Conservation (phyloP, 176 grass and related monocot species). For the Luzula sylvatica region DNA sequence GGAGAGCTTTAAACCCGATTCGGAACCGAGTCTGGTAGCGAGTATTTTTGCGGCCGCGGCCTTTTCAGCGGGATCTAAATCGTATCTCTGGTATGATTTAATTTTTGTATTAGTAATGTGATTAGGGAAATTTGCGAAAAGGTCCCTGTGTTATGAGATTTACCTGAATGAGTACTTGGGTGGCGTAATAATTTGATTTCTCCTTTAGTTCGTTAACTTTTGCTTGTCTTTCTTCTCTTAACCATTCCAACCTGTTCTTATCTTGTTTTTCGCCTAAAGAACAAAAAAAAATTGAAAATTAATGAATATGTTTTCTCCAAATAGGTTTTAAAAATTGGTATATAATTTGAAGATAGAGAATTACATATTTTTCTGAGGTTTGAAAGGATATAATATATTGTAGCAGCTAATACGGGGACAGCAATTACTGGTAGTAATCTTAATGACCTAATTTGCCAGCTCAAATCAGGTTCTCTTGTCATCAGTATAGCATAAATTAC, state of each 20-base stretch:
- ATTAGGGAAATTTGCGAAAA: not conserved
- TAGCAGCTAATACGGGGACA: conserved; percentile 52
- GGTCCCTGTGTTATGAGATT: not conserved
- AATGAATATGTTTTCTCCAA: not conserved
- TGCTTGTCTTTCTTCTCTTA: conserved; percentile 70
- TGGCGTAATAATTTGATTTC: conserved; percentile 87
- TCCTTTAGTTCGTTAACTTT: conserved; percentile 94
- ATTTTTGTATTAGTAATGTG: conserved; percentile 16
- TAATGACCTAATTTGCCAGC: conserved; percentile 55
- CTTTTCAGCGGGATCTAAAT: conserved; percentile 91
- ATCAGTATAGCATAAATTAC: conserved; percentile 58
- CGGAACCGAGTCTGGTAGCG: conserved; percentile 67
- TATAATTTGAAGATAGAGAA: conserved; percentile 14
- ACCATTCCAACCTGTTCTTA: conserved; percentile 59
- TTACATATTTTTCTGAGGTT: conserved; percentile 65
- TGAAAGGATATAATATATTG: conserved; percentile 42
- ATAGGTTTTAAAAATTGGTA: not conserved
- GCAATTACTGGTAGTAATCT: conserved; percentile 61
- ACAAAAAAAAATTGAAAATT: conserved; percentile 10
- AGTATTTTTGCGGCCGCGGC: conserved; percentile 83
- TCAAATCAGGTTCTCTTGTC: conserved; percentile 49
- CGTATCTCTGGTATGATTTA: conserved; percentile 57
- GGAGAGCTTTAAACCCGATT: conserved; percentile 74
- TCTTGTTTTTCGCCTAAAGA: conserved; percentile 62
- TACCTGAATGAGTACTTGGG: conserved; percentile 95